A percentile compares a stretch with the other conserved stretches of the same genome.
Conservation (phyloP, 2,329 filamentous ascomycete species). For the Talaromyces sp. region DNA sequence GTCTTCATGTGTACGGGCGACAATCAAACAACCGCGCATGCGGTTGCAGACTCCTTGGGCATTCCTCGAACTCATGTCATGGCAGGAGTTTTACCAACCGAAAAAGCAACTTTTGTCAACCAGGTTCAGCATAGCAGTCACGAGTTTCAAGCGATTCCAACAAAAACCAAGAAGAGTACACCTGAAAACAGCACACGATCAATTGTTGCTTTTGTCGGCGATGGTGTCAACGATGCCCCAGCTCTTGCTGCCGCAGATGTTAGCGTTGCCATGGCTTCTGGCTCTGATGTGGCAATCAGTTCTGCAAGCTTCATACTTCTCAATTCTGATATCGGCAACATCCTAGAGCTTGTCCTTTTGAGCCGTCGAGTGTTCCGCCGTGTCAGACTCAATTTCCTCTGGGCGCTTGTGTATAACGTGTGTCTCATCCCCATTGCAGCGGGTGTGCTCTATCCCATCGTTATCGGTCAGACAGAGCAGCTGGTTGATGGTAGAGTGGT, state of each 20-base stretch:
- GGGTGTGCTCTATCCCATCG: conserved; percentile 68
- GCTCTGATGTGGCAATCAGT: conserved; percentile 78
- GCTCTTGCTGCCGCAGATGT: conserved; percentile 77
- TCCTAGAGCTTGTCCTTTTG: conserved; percentile 71
- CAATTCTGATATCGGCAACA: conserved; percentile 65
- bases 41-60: conserved; percentile 71
- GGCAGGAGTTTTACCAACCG: conserved; percentile 79
- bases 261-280: conserved; percentile 75
- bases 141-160: background rate
- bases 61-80: conserved; percentile 74
- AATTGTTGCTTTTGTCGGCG: conserved; percentile 78
- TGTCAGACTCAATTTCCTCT: conserved; percentile 80
- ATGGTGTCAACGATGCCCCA: conserved; percentile 85
- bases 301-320: conserved; percentile 79
- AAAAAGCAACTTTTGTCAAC: conserved; percentile 58
- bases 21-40: conserved; percentile 74
- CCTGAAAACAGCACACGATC: conserved; percentile 17
- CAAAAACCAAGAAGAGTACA: conserved; percentile 1
- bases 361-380: conserved; percentile 69
- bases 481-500: conserved; percentile 30
- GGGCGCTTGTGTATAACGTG: conserved; percentile 80
- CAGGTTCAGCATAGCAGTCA: conserved; percentile 30
- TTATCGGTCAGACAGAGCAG: conserved; percentile 38
- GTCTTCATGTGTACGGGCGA: conserved; percentile 94
- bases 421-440: conserved; percentile 76